Percentiles rank a stretch among this genome's conserved stretches.
Evolutionary conservation across 2,329 filamentous ascomycete species (phyloP).

Genomic region (Fusarium redolens): DNA sequence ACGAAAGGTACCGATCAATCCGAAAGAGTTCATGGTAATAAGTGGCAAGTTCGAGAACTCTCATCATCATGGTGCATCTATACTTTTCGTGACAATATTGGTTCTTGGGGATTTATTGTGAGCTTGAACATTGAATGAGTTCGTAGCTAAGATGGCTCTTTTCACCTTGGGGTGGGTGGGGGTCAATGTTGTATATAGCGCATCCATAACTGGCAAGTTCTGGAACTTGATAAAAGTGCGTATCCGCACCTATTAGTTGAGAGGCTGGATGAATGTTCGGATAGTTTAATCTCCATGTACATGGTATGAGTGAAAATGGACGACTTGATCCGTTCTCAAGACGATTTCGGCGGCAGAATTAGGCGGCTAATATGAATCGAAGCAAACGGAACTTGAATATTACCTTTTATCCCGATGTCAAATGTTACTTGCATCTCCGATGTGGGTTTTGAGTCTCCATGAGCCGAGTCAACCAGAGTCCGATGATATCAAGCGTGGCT

Average conservation of each 20-base stretch:
- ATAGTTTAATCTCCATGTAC: slow-evolving; percentile 18
- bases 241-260: slow-evolving; percentile 5
- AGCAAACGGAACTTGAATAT: slow-evolving; percentile 12
- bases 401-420: slow-evolving; percentile 7
- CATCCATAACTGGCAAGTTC: slow-evolving; percentile 31
- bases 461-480: slow-evolving; percentile 24
- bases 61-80: neutral
- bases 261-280: slow-evolving; percentile 11
- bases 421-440: slow-evolving; percentile 13
- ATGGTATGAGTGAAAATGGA: slow-evolving; percentile 18
- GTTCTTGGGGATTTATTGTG: neutral
- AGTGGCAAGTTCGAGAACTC: neutral
- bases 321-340: slow-evolving; percentile 21
- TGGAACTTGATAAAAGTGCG: slow-evolving; percentile 25
- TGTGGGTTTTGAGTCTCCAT: neutral
- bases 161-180: slow-evolving; percentile 37
- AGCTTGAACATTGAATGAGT: neutral
- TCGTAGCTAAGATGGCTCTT: neutral
- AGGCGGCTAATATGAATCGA: slow-evolving; percentile 30
- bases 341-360: slow-evolving; percentile 25
- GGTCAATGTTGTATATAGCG: slow-evolving; percentile 17
- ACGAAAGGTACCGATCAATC: neutral
- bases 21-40: neutral
- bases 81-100: neutral
- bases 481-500: neutral